phyloP scores from a whole-genome alignment of 2,329 filamentous ascomycete species.

The Aureobasidium melanogenum region DNA sequence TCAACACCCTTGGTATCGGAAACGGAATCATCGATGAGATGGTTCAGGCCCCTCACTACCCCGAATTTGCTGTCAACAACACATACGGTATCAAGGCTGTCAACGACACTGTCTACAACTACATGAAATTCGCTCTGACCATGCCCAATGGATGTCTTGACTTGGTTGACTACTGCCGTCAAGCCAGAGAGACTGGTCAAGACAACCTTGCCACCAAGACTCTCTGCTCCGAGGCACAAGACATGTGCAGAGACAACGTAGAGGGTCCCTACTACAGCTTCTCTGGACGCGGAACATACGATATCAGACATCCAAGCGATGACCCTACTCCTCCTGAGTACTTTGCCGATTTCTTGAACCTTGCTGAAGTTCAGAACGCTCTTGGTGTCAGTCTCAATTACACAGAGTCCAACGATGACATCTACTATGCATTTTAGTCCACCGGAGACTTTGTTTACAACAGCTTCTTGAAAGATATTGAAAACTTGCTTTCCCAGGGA shows the following conservation, averaged over 20 bases:
- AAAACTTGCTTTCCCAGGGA: conserved; percentile 32
- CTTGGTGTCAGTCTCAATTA: conserved; percentile 51
- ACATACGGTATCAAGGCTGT: conserved; percentile 47
- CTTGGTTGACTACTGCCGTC: conserved; percentile 44
- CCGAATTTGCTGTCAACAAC: conserved; percentile 46
- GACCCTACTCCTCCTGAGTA: conserved; percentile 53
- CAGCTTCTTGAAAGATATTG: conserved; percentile 40
- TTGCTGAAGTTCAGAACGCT: conserved; percentile 45
- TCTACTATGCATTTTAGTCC: conserved; percentile 44
- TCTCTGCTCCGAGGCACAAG: conserved; percentile 46
- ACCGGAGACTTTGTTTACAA: conserved; percentile 56
- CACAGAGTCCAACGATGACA: conserved; percentile 38
- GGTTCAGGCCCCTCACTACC: conserved; percentile 42
- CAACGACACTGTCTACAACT: conserved; percentile 52
- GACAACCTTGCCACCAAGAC: conserved; percentile 27
- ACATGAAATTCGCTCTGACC: conserved; percentile 47
- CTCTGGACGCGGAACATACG: conserved; percentile 48
- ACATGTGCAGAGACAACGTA: conserved; percentile 50
- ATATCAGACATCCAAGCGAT: conserved; percentile 47
- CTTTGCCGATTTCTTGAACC: conserved; percentile 58
- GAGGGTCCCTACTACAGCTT: conserved; percentile 48
- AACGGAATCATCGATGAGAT: conserved; percentile 49
- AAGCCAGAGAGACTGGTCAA: conserved; percentile 28
- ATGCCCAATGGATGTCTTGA: conserved; percentile 40
- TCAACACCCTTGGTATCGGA: conserved; percentile 44